Evolutionary conservation across 768 basidiomycete species (phyloP).

Genomic region (Russula ochroleuca): DNA sequence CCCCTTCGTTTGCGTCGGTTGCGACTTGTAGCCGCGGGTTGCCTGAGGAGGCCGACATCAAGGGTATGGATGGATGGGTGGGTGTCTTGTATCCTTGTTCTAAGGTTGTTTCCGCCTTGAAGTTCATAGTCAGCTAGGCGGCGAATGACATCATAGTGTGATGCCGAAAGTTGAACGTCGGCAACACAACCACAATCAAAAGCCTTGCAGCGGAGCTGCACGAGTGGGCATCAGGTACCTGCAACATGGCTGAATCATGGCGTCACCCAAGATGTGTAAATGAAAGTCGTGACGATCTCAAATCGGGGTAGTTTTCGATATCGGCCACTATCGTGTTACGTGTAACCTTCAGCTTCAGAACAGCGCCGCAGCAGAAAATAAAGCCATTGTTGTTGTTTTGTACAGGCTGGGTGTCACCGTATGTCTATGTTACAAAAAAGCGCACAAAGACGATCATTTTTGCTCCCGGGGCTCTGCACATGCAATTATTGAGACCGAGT

Average conservation of each 20-base stretch:
- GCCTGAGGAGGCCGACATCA: conserved; percentile 17
- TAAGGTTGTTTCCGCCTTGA: background rate
- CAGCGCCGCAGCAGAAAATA: background rate
- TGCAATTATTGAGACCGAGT: conserved; percentile 2
- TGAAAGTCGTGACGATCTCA: too few species aligned
- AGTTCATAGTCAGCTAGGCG: background rate
- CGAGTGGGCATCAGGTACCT: too few species aligned
- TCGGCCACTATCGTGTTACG: background rate
- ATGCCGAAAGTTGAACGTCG: background rate
- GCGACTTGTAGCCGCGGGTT: background rate
- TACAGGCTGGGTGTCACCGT: background rate
- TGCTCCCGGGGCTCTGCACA: conserved; percentile 40
- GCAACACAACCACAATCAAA: too few species aligned
- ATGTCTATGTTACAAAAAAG: conserved; percentile 7
- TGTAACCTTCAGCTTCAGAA: conserved; percentile 2
- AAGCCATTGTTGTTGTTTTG: background rate
- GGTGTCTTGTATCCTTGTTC: background rate
- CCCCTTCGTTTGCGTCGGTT: background rate
- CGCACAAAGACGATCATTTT: conserved; percentile 18
- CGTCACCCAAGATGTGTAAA: too few species aligned
- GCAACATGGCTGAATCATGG: too few species aligned
- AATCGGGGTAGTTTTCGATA: background rate
- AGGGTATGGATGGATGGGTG: background rate
- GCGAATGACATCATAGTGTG: background rate
- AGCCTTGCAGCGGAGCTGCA: too few species aligned